phyloP scores from a whole-genome alignment of 1,284 basidiomycete species.

The Trametes versicolor region DNA sequence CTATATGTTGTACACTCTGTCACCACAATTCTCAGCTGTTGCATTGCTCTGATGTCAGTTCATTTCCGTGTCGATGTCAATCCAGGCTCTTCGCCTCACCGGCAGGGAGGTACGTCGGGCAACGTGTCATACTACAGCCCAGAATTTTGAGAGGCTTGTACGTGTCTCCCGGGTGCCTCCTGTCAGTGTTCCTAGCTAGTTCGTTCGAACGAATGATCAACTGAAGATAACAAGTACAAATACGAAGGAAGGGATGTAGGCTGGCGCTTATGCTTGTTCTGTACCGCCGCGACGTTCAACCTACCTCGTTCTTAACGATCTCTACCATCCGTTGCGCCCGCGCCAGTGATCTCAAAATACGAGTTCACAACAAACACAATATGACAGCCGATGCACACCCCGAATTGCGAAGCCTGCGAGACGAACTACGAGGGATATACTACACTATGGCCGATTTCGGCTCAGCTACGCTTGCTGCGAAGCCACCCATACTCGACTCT shows the following conservation, averaged over 20 bases:
- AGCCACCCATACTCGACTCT: conserved; percentile 66
- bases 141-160: too few relatives aligned
- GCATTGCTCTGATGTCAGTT: neutral
- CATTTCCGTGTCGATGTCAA: too few relatives aligned
- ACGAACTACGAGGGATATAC: conserved; percentile 51
- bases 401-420: conserved; percentile 50
- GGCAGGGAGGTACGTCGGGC: too few relatives aligned
- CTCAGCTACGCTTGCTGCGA: conserved; percentile 46
- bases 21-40: conserved; percentile 1
- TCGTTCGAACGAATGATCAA: neutral
- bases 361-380: too few relatives aligned
- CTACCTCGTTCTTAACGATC: too few relatives aligned
- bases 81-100: too few relatives aligned
- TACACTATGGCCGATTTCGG: conserved; percentile 56
- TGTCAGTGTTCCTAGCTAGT: neutral
- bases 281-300: too few relatives aligned
- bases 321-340: too few relatives aligned
- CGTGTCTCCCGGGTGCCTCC: too few relatives aligned
- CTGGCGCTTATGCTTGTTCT: too few relatives aligned
- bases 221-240: conserved; percentile 4
- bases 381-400: conserved; percentile 41
- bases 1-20: conserved; percentile 19
- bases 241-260: neutral
- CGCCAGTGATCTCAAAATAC: too few relatives aligned
- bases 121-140: too few relatives aligned